Conservation (phyloP, 163 green algal species). For the Volvox carteri region DNA sequence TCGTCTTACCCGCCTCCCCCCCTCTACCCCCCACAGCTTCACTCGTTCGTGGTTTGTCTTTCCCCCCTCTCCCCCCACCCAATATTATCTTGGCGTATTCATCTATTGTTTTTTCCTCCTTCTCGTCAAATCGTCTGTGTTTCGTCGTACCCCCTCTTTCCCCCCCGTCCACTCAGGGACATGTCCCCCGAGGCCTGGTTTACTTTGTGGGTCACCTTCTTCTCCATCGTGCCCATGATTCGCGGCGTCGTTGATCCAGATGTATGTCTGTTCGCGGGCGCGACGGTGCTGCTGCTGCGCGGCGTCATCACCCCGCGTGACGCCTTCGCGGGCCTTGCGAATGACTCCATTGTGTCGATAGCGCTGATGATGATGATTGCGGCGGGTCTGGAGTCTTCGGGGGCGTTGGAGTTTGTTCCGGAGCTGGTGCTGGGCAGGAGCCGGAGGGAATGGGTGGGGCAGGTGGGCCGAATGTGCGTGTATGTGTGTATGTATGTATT, state of each 20-base stretch:
- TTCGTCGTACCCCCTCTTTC: not conserved
- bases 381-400: slow-evolving; percentile 34
- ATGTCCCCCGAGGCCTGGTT: slow-evolving; percentile 33
- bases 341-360: slow-evolving; percentile 53
- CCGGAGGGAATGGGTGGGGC: slow-evolving; percentile 45
- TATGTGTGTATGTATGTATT: not conserved
- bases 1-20: not conserved
- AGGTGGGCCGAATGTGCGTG: slow-evolving; percentile 2
- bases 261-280: slow-evolving; percentile 38
- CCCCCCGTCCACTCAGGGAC: not conserved
- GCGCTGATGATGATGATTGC: slow-evolving; percentile 57
- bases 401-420: slow-evolving; percentile 48
- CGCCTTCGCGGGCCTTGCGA: slow-evolving; percentile 43
- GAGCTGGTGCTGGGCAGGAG: slow-evolving; percentile 46
- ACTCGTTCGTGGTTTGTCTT: too few species aligned
- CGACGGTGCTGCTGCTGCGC: slow-evolving; percentile 33
- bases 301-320: slow-evolving; percentile 38
- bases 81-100: too few species aligned
- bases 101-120: too few species aligned
- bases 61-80: not conserved
- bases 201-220: slow-evolving; percentile 37
- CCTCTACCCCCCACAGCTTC: not conserved
- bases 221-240: slow-evolving; percentile 29
- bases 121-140: not conserved
- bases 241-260: slow-evolving; percentile 37